phyloP scores from a whole-genome alignment of 2,329 filamentous ascomycete genomes.

The Colletotrichum sp. region DNA sequence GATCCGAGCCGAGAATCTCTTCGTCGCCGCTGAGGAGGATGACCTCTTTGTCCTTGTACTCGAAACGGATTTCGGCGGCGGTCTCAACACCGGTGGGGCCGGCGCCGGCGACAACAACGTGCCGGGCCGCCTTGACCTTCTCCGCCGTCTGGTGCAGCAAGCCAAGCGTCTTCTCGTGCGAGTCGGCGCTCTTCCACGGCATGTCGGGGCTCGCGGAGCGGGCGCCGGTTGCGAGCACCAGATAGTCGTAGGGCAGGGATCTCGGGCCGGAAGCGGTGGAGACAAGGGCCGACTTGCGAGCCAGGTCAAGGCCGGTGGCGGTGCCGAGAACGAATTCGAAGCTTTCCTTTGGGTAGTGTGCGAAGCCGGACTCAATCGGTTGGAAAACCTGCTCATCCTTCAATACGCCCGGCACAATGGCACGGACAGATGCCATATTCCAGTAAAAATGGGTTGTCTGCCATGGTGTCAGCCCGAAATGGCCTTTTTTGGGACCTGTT shows the following conservation, averaged over 20 bases:
- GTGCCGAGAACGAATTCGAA: conserved; percentile 59
- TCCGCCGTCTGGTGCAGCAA: conserved; percentile 45
- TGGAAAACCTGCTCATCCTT: conserved; percentile 55
- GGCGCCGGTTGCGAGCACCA: conserved; percentile 63
- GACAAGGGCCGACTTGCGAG: conserved; percentile 48
- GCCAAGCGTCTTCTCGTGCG: conserved; percentile 47
- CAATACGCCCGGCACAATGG: conserved; percentile 55
- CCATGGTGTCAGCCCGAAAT: background rate
- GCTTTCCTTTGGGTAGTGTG: conserved; percentile 51
- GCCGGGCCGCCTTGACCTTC: conserved; percentile 48
- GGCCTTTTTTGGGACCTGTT: background rate
- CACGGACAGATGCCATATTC: conserved; percentile 62
- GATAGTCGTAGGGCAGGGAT: conserved; percentile 53
- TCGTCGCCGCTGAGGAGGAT: conserved; percentile 48
- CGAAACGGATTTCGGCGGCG: conserved; percentile 58
- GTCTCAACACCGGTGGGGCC: conserved; percentile 62
- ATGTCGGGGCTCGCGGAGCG: conserved; percentile 41
- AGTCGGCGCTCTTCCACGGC: conserved; percentile 58
- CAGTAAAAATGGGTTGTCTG: conserved; percentile 64
- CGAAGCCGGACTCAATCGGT: conserved; percentile 53
- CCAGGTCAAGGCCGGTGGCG: conserved; percentile 45
- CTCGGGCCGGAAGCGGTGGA: conserved; percentile 29
- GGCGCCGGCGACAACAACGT: conserved; percentile 61
- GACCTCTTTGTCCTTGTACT: conserved; percentile 55
- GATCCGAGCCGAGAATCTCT: conserved; percentile 49